Conservation (phyloP, 495 filamentous ascomycete genomes). For the Aspergillus ellipticus region DNA sequence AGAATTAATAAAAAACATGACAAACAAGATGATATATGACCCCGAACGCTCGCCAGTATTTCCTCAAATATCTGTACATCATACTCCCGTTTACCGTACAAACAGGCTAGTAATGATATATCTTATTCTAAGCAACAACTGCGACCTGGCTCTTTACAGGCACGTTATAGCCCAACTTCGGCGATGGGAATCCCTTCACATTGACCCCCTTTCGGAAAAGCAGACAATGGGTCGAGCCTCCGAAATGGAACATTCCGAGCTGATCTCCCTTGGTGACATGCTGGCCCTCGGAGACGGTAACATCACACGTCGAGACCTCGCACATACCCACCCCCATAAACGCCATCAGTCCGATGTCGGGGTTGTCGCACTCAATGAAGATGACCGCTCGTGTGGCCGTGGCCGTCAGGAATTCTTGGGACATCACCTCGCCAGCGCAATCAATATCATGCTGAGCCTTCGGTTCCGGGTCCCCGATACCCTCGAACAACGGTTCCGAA, state of each 20-base stretch:
- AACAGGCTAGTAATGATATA: no score
- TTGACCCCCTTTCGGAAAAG: constrained; percentile 42
- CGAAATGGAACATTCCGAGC: constrained; percentile 42
- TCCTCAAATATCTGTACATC: no score
- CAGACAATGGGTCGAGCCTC: constrained; percentile 54
- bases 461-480: constrained; percentile 33
- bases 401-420: constrained; percentile 52
- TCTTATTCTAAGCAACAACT: constrained; percentile 22
- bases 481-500: constrained; percentile 56
- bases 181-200: constrained; percentile 45
- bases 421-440: constrained; percentile 54
- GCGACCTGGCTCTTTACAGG: constrained; percentile 54
- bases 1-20: no score
- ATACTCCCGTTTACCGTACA: no score
- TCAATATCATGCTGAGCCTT: constrained; percentile 32
- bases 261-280: constrained; percentile 44
- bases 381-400: constrained; percentile 58
- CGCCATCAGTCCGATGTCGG: constrained; percentile 58
- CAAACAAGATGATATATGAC: no score
- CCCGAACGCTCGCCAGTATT: no score
- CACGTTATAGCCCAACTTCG: constrained; percentile 49
- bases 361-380: constrained; percentile 62
- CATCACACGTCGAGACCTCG: constrained; percentile 64
- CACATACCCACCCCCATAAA: constrained; percentile 65
- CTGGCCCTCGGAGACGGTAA: constrained; percentile 57